These are phyloP conservation scores for Gossypium stocksii DNA, from an alignment of 345 rosid species.

Conservation along the genomic window DNA sequence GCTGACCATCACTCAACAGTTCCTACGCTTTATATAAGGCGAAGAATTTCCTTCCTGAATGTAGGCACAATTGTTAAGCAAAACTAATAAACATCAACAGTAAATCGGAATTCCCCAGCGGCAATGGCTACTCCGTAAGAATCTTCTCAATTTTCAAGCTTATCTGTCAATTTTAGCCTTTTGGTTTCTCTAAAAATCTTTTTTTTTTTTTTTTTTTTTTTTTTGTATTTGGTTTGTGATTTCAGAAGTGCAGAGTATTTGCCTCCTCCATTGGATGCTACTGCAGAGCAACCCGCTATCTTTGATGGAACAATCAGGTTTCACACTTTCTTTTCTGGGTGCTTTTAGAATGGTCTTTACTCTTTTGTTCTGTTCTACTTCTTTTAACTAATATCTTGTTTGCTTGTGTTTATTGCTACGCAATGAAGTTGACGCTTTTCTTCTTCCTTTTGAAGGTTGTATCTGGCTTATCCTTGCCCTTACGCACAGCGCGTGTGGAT, in stretches of 20 bases:
- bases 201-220: background rate
- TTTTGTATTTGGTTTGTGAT: background rate
- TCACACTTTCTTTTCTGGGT: background rate
- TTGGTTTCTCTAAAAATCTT: background rate
- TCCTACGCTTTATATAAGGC: background rate
- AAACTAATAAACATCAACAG: too few relatives aligned
- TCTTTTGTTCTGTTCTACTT: background rate
- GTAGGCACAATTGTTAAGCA: background rate
- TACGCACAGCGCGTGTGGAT: constrained; percentile 92
- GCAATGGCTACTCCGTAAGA: constrained; percentile 35
- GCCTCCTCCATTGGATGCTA: constrained; percentile 45
- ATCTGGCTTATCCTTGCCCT: constrained; percentile 57
- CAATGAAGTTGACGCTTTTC: background rate
- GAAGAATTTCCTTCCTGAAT: background rate
- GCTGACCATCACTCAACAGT: background rate
- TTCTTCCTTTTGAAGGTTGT: constrained; percentile 42
- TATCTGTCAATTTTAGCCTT: background rate
- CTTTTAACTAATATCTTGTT: background rate
- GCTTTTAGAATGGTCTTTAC: too few relatives aligned
- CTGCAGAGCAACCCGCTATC: constrained; percentile 57
- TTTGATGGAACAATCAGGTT: constrained; percentile 76
- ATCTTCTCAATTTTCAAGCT: background rate
- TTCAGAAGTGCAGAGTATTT: constrained; percentile 36
- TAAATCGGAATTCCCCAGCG: background rate
- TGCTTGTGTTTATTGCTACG: background rate